Evolutionary conservation across 2,329 filamentous ascomycete genomes (phyloP), one percentile per base, ranked within the genome.

Genomic region (Pyricularia pennisetigena): DNA sequence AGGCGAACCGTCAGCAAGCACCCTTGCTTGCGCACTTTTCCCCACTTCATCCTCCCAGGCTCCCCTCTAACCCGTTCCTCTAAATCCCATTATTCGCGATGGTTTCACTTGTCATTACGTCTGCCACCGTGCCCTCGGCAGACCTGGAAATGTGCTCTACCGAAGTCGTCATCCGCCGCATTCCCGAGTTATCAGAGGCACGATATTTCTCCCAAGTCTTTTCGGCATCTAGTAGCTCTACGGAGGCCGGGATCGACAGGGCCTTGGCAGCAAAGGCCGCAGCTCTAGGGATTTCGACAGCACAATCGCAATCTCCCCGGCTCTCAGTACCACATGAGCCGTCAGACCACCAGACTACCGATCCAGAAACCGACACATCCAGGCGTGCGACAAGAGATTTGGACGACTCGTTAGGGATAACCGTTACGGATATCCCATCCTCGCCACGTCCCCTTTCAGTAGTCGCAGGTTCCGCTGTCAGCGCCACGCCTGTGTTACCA

Each of bases 141-240:
- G 70, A 69, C 49, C 64, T 67, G 64, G 69, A 68, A 64, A 67
- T 65, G 57, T 65, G 67, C 66, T 64, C 59, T 24, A 54, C 67
- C 69, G 65, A 24, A 70, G 64, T 41, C 30, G 16, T 41, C 5
- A 28, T 41, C 1, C 14, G 65, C 65, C 14, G n/a, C 41, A 41
- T 69, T 12, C 72, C 79, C 68, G 80, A 83, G 69, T 75, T 82
- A 63, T 74, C 74, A 72, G 79, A 82, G 62, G 73, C 72, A 67
- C 76, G 76, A 32, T 83, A 81, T 69, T 71, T 76, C 66, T 71
- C 73, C 68, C 73, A 79, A 29, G 82, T 84, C 8, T 73, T 84
- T 30, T 74, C 73, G 14, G 68, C 75, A 23, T 67, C 70, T 28
- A 76, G 73, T 69, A 72, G 73, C 57, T 77, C 16, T 23, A 41